These are phyloP conservation scores for Tylopilus orsonianus DNA, from an alignment of 1,284 basidiomycete species.

Conservation along the genomic window DNA sequence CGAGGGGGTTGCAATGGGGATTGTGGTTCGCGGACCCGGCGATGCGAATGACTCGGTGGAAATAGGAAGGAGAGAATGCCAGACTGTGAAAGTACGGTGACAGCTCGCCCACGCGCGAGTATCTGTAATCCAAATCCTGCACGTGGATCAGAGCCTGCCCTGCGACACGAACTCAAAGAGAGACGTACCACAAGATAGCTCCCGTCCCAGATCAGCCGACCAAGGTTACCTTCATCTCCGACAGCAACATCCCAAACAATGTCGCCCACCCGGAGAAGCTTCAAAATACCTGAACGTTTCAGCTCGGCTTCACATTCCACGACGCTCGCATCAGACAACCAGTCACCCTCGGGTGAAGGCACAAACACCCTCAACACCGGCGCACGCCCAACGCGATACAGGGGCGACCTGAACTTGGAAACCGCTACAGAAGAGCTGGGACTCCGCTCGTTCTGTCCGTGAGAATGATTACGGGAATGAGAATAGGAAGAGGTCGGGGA, in stretches of 20 bases:
- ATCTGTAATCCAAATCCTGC: conserved; percentile 80
- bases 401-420: conserved; percentile 57
- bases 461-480: conserved; percentile 41
- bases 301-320: conserved; percentile 78
- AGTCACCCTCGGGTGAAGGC: conserved; percentile 77
- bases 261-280: conserved; percentile 67
- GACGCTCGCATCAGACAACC: conserved; percentile 76
- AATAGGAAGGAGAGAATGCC: conserved; percentile 79
- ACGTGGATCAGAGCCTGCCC: conserved; percentile 8
- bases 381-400: conserved; percentile 66
- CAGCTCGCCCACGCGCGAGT: conserved; percentile 69
- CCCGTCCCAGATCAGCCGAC: conserved; percentile 79
- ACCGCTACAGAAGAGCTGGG: conserved; percentile 14
- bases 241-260: conserved; percentile 82
- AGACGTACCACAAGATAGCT: conserved; percentile 68
- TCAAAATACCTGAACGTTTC: conserved; percentile 52
- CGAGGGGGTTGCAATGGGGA: conserved; percentile 61
- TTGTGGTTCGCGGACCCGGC: conserved; percentile 43
- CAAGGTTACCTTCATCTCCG: conserved; percentile 78
- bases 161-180: conserved; percentile 3
- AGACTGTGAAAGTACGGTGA: conserved; percentile 74
- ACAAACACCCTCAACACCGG: conserved; percentile 77
- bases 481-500: conserved; percentile 56
- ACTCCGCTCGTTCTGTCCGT: conserved; percentile 19
- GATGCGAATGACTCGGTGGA: conserved; percentile 75